phyloP scores from a whole-genome alignment of 257 asterid genomes.

The Solanum bulbocastanum region DNA sequence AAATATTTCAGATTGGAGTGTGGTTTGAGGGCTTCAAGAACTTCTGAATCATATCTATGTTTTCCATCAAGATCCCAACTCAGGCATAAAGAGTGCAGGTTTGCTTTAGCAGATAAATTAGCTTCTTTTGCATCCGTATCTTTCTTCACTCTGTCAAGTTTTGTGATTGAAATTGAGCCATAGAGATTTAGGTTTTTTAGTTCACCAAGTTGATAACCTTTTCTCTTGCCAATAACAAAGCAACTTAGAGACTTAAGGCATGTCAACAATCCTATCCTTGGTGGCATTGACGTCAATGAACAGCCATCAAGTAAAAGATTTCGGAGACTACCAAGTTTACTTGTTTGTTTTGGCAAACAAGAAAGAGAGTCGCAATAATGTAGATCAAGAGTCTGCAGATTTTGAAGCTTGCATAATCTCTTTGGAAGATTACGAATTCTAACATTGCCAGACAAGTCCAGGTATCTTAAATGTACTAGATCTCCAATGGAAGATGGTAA shows the following conservation, averaged over 20 bases:
- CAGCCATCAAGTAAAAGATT: background rate
- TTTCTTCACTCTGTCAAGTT: background rate
- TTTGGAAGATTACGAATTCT: background rate
- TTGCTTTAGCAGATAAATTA: background rate
- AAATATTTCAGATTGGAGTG: background rate
- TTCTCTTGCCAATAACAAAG: background rate
- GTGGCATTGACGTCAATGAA: background rate
- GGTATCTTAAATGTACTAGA: background rate
- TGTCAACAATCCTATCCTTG: background rate
- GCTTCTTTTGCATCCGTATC: background rate
- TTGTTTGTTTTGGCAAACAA: background rate
- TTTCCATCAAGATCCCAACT: background rate
- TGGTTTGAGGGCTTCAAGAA: background rate
- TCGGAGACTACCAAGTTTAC: background rate
- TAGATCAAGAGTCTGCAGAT: background rate
- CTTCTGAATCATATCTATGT: background rate
- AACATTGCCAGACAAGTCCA: background rate
- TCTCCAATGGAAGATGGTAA: background rate
- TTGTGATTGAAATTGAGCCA: background rate
- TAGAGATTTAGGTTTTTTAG: background rate
- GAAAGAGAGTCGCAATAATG: background rate
- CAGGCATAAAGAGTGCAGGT: background rate
- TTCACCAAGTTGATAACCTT: background rate
- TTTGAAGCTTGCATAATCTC: background rate
- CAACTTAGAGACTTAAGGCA: background rate